A percentile compares a stretch with the other conserved stretches of the same genome.
phyloP scores from a whole-genome alignment of 371 early-diverging fungal genomes.

The Lichtheimia corymbifera region DNA sequence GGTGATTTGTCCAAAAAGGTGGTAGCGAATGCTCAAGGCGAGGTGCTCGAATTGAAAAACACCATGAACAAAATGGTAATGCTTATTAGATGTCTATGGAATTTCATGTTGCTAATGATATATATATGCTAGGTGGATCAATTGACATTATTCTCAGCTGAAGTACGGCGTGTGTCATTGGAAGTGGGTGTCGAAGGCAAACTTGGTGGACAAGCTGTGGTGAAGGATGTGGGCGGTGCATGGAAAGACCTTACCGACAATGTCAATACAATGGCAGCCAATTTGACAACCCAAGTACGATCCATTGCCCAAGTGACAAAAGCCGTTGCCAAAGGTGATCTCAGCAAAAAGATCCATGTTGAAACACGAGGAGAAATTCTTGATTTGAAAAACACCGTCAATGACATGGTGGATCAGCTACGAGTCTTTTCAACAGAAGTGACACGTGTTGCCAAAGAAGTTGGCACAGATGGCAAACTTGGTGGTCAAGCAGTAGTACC shows the following conservation, averaged over 20 bases:
- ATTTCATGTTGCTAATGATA: not conserved
- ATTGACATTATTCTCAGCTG: conserved; percentile 37
- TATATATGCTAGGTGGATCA: conserved; percentile 27
- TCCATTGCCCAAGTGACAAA: conserved; percentile 54
- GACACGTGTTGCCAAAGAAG: conserved; percentile 44
- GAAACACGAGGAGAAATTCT: conserved; percentile 69
- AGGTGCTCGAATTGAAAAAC: conserved; percentile 48
- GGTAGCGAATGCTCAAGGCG: conserved; percentile 50
- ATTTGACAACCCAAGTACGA: conserved; percentile 54
- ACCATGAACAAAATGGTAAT: conserved; percentile 50
- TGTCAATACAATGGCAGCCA: conserved; percentile 53
- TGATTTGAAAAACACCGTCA: conserved; percentile 64
- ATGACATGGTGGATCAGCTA: conserved; percentile 56
- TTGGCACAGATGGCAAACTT: conserved; percentile 51
- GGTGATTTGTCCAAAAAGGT: conserved; percentile 53
- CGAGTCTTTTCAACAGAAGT: conserved; percentile 43
- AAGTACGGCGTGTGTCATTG: conserved; percentile 42
- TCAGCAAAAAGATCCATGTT: conserved; percentile 59
- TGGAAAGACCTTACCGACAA: conserved; percentile 59
- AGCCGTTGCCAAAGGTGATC: conserved; percentile 57
- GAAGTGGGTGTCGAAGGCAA: conserved; percentile 59
- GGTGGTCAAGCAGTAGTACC: conserved; percentile 40
- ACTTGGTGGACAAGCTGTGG: conserved; percentile 42
- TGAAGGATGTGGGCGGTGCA: conserved; percentile 50
- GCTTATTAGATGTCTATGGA: not conserved